A percentile compares a stretch with the other conserved stretches of the same genome.
Conservation (phyloP, 2,329 filamentous ascomycete species). For the Pestalotiopsis fici region DNA sequence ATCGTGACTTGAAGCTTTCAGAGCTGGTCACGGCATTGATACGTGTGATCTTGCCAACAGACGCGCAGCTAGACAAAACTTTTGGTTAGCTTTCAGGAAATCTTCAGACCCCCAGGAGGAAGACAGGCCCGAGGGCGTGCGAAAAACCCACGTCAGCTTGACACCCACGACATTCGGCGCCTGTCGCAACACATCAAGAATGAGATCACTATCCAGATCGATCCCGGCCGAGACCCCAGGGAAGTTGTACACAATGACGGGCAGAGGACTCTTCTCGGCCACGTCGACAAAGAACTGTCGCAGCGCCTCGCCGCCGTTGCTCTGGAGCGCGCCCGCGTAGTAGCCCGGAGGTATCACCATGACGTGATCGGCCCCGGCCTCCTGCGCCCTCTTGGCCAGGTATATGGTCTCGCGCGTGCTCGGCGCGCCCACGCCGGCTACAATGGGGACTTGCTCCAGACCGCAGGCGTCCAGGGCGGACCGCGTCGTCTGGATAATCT, state of each 20-base stretch:
- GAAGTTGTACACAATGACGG: conserved; percentile 65
- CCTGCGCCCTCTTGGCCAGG: conserved; percentile 64
- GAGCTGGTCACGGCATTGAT: conserved; percentile 14
- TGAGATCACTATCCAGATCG: conserved; percentile 56
- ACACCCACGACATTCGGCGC: conserved; percentile 59
- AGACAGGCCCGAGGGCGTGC: too few relatives aligned
- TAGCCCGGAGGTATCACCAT: conserved; percentile 70
- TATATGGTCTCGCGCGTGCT: conserved; percentile 67
- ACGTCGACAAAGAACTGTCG: conserved; percentile 62
- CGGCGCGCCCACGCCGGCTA: conserved; percentile 67
- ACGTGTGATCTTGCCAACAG: conserved; percentile 53
- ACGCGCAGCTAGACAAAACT: conserved; percentile 36
- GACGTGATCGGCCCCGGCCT: conserved; percentile 65
- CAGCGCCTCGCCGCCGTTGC: conserved; percentile 43
- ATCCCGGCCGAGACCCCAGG: conserved; percentile 55
- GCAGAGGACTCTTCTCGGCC: conserved; percentile 54
- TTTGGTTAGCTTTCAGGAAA: not conserved
- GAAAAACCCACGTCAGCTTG: conserved; percentile 52
- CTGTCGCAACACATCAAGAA: conserved; percentile 50
- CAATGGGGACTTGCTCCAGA: conserved; percentile 55
- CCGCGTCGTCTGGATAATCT: conserved; percentile 60
- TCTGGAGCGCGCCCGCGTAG: conserved; percentile 61
- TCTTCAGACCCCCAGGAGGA: not conserved
- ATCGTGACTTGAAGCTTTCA: conserved; percentile 10
- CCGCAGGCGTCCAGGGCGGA: conserved; percentile 59